phyloP scores from a whole-genome alignment of 2,329 filamentous ascomycete species.

The Mycocentrospora acerina region DNA sequence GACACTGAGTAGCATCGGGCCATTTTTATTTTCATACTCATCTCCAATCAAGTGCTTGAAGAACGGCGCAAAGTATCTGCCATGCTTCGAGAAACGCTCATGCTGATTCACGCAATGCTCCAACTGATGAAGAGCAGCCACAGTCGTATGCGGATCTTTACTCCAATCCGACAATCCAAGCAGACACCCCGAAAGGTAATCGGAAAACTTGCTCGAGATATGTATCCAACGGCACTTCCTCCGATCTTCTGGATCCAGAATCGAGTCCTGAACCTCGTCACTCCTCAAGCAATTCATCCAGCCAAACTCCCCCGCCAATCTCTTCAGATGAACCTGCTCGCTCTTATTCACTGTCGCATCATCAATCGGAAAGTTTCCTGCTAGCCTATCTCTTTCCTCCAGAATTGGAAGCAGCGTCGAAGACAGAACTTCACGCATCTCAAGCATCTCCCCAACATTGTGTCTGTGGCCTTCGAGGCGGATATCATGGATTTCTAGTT shows the following conservation, averaged over 20 bases:
- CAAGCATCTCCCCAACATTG: slow-evolving; percentile 40
- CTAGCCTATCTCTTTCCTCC: slow-evolving; percentile 24
- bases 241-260: slow-evolving; percentile 26
- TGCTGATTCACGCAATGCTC: slow-evolving; percentile 43
- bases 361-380: slow-evolving; percentile 17
- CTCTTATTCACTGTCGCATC: slow-evolving; percentile 32
- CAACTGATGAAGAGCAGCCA: slow-evolving; percentile 32
- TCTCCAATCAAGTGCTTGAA: slow-evolving; percentile 33
- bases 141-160: slow-evolving; percentile 14
- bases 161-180: slow-evolving; percentile 36
- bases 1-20: slow-evolving; percentile 44
- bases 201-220: slow-evolving; percentile 45
- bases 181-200: slow-evolving; percentile 41
- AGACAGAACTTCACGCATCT: slow-evolving; percentile 41
- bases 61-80: slow-evolving; percentile 47
- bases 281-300: slow-evolving; percentile 45
- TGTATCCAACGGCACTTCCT: slow-evolving; percentile 47
- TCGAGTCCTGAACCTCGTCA: slow-evolving; percentile 29
- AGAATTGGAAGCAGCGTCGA: slow-evolving; percentile 38
- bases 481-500: slow-evolving; percentile 45
- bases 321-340: slow-evolving; percentile 38
- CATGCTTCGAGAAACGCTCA: slow-evolving; percentile 48
- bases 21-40: slow-evolving; percentile 9
- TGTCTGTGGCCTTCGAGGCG: slow-evolving; percentile 36
- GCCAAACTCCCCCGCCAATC: slow-evolving; percentile 44